Conservation (phyloP, 192 early-diverging fungal genomes). For the Haplosporangium gracile region DNA sequence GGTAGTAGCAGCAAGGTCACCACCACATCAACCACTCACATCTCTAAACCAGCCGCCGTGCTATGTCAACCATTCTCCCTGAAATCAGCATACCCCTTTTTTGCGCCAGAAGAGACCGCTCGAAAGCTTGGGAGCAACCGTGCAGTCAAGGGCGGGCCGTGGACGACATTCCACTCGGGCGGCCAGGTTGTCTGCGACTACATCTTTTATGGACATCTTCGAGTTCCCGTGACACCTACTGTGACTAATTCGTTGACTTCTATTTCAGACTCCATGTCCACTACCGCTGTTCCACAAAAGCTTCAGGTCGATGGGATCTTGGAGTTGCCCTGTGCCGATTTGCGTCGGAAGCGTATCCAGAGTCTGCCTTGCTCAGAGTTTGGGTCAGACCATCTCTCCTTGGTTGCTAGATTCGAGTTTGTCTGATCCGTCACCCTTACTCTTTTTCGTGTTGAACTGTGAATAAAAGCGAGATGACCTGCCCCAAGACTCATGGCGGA, state of each 20-base stretch:
- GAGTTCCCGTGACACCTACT: background rate
- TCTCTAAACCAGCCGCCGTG: background rate
- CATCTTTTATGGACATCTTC: conserved; percentile 39
- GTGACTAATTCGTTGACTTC: no score
- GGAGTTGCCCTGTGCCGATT: conserved; percentile 28
- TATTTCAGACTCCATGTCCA: no score
- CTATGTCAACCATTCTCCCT: conserved; percentile 29
- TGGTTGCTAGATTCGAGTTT: conserved; percentile 36
- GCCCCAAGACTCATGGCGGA: background rate
- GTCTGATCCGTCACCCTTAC: background rate
- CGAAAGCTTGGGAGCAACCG: background rate
- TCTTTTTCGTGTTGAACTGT: background rate
- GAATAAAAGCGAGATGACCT: background rate
- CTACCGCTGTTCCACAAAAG: background rate
- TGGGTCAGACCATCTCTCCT: conserved; percentile 52
- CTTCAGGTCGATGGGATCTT: conserved; percentile 16
- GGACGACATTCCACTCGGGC: conserved; percentile 21
- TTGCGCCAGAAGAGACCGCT: background rate
- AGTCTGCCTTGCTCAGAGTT: conserved; percentile 13
- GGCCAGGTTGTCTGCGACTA: conserved; percentile 30
- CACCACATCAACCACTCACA: background rate
- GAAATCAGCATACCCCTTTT: conserved; percentile 24
- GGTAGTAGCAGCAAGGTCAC: background rate
- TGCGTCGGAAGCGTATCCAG: background rate
- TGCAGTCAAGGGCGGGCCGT: background rate